Evolutionary conservation across 2,329 filamentous ascomycete genomes (phyloP), one percentile per base, ranked within the genome.

Genomic region (Aspergillus fischeri): DNA sequence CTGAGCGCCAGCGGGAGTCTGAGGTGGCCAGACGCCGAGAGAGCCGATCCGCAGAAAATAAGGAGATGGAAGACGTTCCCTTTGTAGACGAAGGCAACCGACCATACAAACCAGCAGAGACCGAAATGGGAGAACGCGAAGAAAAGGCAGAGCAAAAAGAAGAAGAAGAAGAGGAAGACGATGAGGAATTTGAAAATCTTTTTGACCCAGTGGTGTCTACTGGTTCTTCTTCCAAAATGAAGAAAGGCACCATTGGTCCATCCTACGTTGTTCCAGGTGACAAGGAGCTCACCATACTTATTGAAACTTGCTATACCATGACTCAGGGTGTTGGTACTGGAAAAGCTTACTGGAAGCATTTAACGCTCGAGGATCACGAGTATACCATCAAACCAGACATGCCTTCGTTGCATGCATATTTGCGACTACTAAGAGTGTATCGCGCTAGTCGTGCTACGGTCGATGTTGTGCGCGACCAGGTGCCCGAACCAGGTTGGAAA

Each of bases 321-420:
- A 81, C 86, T 32, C 81, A 83, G 52, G 80, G 83, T 53, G 83
- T 84, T 7, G 80, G 82, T 14, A 74, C 83, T n/a, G 89, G 86
- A n/a, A 75, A 82, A 53, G 81, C 81, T 32, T 97, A 97, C 56
- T 97, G 92, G 92, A 78, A 87, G 20, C 69, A 87, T 5, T 77
- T 97, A 56, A 89, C 87, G 6, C 71, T 78, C 1, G 73, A 67
- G 0, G 59, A 68, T 3, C 57, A 67, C 6, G 55, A 80, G 11
- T 81, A 85, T 70, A 75, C 75, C n/a, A 75, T 97, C 58, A 69
- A 77, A 2, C 92, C 93, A 0, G 92, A 97, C 70, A 66, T 78
- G 8, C 81, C 86, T 61, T 92, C 91, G 69, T 89, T 87, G 75
- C 79, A 86, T 62, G 78, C 80, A 61, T 86, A 91, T 66, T 79